Conservation (phyloP, 2,329 filamentous ascomycete genomes). For the Periconia macrospinosa region DNA sequence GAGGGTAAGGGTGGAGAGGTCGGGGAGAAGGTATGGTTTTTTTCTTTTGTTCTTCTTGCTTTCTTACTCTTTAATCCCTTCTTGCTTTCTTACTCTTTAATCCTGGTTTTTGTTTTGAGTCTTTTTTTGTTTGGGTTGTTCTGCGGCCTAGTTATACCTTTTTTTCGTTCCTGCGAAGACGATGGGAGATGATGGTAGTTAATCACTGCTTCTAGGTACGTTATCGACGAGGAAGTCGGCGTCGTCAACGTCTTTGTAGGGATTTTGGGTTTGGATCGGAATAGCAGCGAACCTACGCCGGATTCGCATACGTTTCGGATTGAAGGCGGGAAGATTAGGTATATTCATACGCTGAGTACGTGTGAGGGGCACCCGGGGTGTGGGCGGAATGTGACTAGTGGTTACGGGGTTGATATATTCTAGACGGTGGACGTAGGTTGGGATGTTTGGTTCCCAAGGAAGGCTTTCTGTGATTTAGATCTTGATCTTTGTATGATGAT, state of each 20-base stretch:
- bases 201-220: constrained; percentile 10
- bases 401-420: too few relatives aligned
- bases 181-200: background rate
- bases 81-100: background rate
- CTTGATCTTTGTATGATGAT: too few relatives aligned
- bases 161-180: too few relatives aligned
- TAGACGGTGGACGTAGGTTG: too few relatives aligned
- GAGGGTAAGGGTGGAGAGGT: background rate
- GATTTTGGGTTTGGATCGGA: constrained; percentile 23
- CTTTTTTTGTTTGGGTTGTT: too few relatives aligned
- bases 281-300: constrained; percentile 13
- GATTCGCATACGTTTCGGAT: constrained; percentile 31
- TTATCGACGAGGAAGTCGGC: constrained; percentile 28
- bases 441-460: too few relatives aligned
- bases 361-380: constrained; percentile 24
- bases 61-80: background rate
- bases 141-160: too few relatives aligned
- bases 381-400: constrained; percentile 15
- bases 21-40: constrained; percentile 17
- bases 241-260: constrained; percentile 27
- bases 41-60: background rate
- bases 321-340: constrained; percentile 25
- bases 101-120: background rate
- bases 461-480: too few relatives aligned
- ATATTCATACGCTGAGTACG: constrained; percentile 24